phyloP scores from a whole-genome alignment of 2,329 filamentous ascomycete species.

The Trichoderma pleuroti region DNA sequence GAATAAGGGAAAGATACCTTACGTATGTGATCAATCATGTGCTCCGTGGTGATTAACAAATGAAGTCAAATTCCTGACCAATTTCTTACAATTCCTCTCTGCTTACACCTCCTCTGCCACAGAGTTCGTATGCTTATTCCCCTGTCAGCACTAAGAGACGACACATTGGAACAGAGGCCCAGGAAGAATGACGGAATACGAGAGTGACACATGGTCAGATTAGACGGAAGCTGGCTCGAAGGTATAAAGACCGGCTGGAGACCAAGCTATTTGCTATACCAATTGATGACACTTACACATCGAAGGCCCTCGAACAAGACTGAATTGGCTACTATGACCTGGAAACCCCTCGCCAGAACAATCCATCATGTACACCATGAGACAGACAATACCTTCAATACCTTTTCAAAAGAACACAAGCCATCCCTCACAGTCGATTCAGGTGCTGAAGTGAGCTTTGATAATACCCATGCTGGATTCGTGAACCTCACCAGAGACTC shows the following conservation, averaged over 20 bases:
- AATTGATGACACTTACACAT: background rate
- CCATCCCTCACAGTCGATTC: background rate
- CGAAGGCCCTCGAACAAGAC: background rate
- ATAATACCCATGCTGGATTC: background rate
- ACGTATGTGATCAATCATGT: background rate
- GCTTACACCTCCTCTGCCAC: background rate
- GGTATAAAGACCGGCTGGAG: background rate
- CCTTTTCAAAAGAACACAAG: background rate
- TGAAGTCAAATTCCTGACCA: background rate
- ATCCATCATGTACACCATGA: background rate
- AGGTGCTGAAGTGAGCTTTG: background rate
- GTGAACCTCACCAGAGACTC: background rate
- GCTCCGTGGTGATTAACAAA: background rate
- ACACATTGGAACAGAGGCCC: too few species aligned
- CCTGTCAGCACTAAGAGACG: background rate
- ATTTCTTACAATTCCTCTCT: background rate
- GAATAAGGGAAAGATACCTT: background rate
- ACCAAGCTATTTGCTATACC: background rate
- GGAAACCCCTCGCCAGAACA: background rate
- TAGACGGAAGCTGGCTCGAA: background rate
- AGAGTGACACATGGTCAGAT: background rate
- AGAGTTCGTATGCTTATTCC: background rate
- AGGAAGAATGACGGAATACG: background rate
- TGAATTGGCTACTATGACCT: background rate
- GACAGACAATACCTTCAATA: background rate